Conservation (phyloP, 495 filamentous ascomycete species). For the Trichoderma gamsii region DNA sequence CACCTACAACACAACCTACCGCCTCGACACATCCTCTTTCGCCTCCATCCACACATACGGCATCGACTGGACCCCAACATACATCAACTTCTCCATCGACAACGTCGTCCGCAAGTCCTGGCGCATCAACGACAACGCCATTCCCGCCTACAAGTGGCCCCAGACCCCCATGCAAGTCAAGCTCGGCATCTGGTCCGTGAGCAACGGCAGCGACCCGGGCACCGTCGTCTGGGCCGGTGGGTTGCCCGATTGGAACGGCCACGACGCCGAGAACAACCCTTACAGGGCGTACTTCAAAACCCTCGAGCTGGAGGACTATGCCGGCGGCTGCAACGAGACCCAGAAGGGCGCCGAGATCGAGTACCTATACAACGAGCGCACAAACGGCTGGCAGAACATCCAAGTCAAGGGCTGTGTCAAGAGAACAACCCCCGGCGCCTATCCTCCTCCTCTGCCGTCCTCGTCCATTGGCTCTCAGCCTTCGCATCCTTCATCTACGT, state of each 20-base stretch:
- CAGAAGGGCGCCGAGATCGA: not conserved
- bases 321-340: not conserved
- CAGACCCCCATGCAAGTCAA: constrained; percentile 16
- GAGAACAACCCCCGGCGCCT: not conserved
- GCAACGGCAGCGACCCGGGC: constrained; percentile 21
- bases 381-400: constrained; percentile 7
- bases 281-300: constrained; percentile 63
- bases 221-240: constrained; percentile 66
- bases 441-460: not conserved
- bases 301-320: constrained; percentile 39
- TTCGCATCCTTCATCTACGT: not conserved
- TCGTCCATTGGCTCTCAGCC: not conserved
- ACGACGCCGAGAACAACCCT: constrained; percentile 39
- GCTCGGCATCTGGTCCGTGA: constrained; percentile 16
- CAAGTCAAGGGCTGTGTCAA: constrained; percentile 8
- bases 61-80: constrained; percentile 15
- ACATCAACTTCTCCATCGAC: constrained; percentile 16
- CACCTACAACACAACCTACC: constrained; percentile 66
- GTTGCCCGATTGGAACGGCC: constrained; percentile 48
- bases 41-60: constrained; percentile 55
- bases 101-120: constrained; percentile 14
- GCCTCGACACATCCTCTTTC: constrained; percentile 52
- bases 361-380: constrained; percentile 15
- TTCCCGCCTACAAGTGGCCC: constrained; percentile 11
- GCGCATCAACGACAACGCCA: constrained; percentile 1